phyloP scores from a whole-genome alignment of 2,329 filamentous ascomycete genomes.

The Thyridium curvatum region DNA sequence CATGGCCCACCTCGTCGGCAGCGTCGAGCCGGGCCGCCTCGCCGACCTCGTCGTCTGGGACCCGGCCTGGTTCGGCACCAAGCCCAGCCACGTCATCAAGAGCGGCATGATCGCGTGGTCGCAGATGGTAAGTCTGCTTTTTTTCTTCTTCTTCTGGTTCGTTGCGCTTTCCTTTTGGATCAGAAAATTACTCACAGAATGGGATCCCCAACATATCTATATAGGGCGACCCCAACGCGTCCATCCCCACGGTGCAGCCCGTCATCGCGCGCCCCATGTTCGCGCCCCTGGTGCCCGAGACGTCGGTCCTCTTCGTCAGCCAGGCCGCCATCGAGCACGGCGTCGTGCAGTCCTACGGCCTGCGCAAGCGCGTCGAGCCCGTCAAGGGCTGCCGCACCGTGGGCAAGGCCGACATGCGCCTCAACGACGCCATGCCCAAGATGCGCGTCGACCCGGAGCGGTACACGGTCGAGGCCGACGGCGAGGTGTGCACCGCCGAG shows the following conservation, averaged over 20 bases:
- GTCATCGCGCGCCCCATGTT: constrained; percentile 84
- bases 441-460: constrained; percentile 92
- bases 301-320: constrained; percentile 80
- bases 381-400: constrained; percentile 70
- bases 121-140: constrained; percentile 61
- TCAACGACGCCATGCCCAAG: constrained; percentile 73
- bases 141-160: constrained; percentile 1
- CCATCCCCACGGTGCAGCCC: constrained; percentile 84
- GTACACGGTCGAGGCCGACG: constrained; percentile 84
- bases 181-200: not conserved
- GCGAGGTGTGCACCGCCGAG: constrained; percentile 64
- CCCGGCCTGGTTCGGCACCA: constrained; percentile 78
- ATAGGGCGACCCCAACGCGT: constrained; percentile 73
- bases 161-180: not conserved
- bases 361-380: constrained; percentile 74
- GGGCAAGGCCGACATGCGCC: constrained; percentile 84
- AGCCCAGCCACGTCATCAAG: constrained; percentile 78
- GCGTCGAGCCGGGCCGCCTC: constrained; percentile 81
- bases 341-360: constrained; percentile 61
- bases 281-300: constrained; percentile 62
- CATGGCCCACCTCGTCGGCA: constrained; percentile 81
- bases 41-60: constrained; percentile 88
- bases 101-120: constrained; percentile 78
- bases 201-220: not conserved
- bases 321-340: constrained; percentile 63